phyloP scores from a whole-genome alignment of 495 filamentous ascomycete species.

The Xylaria intraflava region DNA sequence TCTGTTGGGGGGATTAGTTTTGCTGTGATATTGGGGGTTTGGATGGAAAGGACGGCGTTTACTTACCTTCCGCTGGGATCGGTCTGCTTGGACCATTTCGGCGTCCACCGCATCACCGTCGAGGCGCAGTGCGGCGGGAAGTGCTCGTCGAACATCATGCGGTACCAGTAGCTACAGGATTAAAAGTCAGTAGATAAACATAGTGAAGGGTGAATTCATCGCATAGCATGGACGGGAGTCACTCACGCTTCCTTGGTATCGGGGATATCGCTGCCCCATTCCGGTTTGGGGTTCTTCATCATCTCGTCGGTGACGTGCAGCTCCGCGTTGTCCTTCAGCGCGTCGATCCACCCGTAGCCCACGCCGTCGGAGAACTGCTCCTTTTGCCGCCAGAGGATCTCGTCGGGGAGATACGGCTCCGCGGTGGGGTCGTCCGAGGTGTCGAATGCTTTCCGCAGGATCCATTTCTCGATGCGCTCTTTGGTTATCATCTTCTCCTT shows the following conservation, averaged over 20 bases:
- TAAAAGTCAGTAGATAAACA: neutral
- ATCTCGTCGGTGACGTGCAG: conserved; percentile 86
- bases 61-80: conserved; percentile 89
- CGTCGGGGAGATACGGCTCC: conserved; percentile 79
- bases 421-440: conserved; percentile 73
- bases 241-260: conserved; percentile 93
- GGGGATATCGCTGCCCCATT: conserved; percentile 86
- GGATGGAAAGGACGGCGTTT: neutral
- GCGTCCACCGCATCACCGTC: conserved; percentile 94
- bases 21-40: neutral
- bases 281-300: conserved; percentile 91
- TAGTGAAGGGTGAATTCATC: conserved; percentile 2
- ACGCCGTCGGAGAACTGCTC: conserved; percentile 99
- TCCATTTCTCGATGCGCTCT: conserved; percentile 92
- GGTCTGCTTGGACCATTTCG: conserved; percentile 94
- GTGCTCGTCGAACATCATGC: conserved; percentile 95
- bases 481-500: conserved; percentile 89
- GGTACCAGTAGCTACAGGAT: conserved; percentile 85
- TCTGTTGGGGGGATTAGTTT: conserved; percentile 33
- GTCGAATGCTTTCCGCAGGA: conserved; percentile 94
- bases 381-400: conserved; percentile 98
- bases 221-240: neutral
- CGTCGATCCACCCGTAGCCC: conserved; percentile 98
- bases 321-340: conserved; percentile 88
- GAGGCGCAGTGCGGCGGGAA: conserved; percentile 87